These are phyloP conservation scores for Termitomyces sp. DNA, from an alignment of 768 basidiomycete genomes.

Conservation along the genomic window DNA sequence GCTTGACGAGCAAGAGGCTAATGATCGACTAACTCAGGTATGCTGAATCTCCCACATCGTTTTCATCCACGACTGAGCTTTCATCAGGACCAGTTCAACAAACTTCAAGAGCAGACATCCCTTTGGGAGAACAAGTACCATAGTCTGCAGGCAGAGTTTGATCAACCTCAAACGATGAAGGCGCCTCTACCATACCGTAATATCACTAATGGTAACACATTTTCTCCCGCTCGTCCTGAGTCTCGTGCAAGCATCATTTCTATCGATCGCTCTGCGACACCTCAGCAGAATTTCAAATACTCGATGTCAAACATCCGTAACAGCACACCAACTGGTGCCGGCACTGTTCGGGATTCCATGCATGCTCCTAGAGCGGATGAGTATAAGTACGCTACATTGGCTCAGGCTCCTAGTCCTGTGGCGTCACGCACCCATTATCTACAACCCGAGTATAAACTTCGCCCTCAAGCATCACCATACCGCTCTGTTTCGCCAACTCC, in stretches of 20 bases:
- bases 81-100: constrained; percentile 62
- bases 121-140: constrained; percentile 55
- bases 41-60: constrained; percentile 3
- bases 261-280: constrained; percentile 43
- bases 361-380: constrained; percentile 33
- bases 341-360: constrained; percentile 68
- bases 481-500: constrained; percentile 62
- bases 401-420: constrained; percentile 19
- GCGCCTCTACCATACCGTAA: constrained; percentile 31
- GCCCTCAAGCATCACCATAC: constrained; percentile 15
- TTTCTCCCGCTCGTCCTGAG: constrained; percentile 58
- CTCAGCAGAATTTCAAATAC: constrained; percentile 33
- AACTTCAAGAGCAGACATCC: constrained; percentile 60
- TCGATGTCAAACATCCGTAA: constrained; percentile 32
- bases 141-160: constrained; percentile 53
- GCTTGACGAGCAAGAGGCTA: constrained; percentile 71
- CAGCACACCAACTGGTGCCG: constrained; percentile 38
- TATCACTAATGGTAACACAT: constrained; percentile 34
- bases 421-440: constrained; percentile 32
- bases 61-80: background rate
- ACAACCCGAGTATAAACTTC: constrained; percentile 25
- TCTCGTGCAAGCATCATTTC: constrained; percentile 68
- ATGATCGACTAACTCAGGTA: constrained; percentile 66
- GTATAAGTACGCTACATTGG: constrained; percentile 19
- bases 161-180: constrained; percentile 34